phyloP scores from a whole-genome alignment of 2,329 filamentous ascomycete species.

The Amauroascus verrucosus region DNA sequence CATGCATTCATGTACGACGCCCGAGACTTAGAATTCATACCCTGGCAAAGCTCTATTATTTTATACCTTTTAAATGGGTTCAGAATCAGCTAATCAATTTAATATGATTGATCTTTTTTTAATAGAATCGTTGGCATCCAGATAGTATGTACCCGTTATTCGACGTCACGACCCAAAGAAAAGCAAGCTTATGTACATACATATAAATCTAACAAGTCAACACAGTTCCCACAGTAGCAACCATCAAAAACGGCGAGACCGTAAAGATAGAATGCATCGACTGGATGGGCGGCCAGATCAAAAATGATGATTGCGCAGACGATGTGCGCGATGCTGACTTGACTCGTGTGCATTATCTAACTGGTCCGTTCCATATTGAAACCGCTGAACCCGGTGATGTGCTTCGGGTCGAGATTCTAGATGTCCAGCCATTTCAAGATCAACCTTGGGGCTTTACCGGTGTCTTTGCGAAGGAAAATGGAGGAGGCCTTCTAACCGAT shows the following conservation, averaged over 20 bases:
- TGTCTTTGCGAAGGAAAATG: constrained; percentile 68
- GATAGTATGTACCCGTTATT: constrained; percentile 51
- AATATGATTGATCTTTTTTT: not conserved
- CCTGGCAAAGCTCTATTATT: constrained; percentile 8
- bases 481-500: constrained; percentile 81
- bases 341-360: constrained; percentile 76
- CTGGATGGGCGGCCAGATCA: constrained; percentile 69
- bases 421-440: constrained; percentile 78
- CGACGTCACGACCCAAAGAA: not conserved
- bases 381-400: constrained; percentile 76
- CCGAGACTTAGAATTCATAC: not conserved
- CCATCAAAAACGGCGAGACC: constrained; percentile 71
- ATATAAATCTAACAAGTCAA: not conserved
- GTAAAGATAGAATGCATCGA: constrained; percentile 91
- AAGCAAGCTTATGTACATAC: too few species aligned
- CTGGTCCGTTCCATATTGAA: constrained; percentile 79
- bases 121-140: constrained; percentile 83
- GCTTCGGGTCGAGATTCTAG: constrained; percentile 79
- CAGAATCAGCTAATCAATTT: not conserved
- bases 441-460: constrained; percentile 87
- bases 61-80: not conserved
- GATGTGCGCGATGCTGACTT: constrained; percentile 78
- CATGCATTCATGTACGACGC: constrained; percentile 55
- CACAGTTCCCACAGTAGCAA: constrained; percentile 62
- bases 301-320: constrained; percentile 81